phyloP scores from a whole-genome alignment of 2,329 filamentous ascomycete genomes.

The Ceratocystis colombiana region DNA sequence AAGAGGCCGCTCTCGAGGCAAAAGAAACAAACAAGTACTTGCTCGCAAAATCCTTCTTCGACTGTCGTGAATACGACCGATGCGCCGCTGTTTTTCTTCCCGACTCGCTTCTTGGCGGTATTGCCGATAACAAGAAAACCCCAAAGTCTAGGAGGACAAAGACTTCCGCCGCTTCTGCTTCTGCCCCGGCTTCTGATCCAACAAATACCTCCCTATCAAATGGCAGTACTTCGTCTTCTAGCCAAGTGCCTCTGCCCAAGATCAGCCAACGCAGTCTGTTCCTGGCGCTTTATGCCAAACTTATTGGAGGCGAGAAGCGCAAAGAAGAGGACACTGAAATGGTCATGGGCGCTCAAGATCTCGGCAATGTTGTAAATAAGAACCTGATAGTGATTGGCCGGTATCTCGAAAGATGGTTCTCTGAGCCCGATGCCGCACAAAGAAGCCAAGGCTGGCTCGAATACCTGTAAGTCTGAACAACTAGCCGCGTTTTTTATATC shows the following conservation, averaged over 20 bases:
- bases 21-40: slow-evolving; percentile 75
- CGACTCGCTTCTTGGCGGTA: slow-evolving; percentile 61
- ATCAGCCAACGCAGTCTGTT: slow-evolving; percentile 90
- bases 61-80: slow-evolving; percentile 88
- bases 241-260: slow-evolving; percentile 37
- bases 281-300: slow-evolving; percentile 82
- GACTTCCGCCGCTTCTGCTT: background rate
- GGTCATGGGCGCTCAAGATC: slow-evolving; percentile 87
- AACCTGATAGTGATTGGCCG: slow-evolving; percentile 67
- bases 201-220: slow-evolving; percentile 28
- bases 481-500: background rate
- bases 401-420: slow-evolving; percentile 72
- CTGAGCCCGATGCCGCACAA: slow-evolving; percentile 51
- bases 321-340: slow-evolving; percentile 96
- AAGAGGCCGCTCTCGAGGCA: slow-evolving; percentile 65
- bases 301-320: slow-evolving; percentile 86
- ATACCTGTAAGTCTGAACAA: slow-evolving; percentile 47
- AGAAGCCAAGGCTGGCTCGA: slow-evolving; percentile 86
- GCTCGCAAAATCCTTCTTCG: slow-evolving; percentile 86
- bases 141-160: slow-evolving; percentile 30
- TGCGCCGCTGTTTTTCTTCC: slow-evolving; percentile 83
- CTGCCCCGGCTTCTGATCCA: background rate
- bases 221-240: slow-evolving; percentile 25
- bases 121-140: slow-evolving; percentile 44
- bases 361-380: slow-evolving; percentile 73